Base-by-base conservation (phyloP, 2,329 filamentous ascomycete genomes). In the Basipetospora sp. region DNA sequence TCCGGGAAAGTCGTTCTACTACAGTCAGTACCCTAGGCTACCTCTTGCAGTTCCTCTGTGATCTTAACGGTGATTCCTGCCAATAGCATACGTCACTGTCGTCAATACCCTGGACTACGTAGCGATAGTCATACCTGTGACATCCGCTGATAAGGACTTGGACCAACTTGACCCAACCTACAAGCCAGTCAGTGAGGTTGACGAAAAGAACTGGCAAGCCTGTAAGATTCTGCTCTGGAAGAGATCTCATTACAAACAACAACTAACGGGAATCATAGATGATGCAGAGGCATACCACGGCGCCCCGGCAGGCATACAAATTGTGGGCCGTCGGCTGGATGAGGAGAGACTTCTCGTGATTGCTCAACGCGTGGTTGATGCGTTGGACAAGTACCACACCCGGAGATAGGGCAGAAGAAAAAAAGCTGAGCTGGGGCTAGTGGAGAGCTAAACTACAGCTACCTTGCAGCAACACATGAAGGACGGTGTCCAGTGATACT, bases 31-130 rank as follows among this genome's bases (percentile, higher is more conserved):
- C 5, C 25, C 25, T 13, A 27, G n/a, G n/a, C n/a, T n/a, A n/a
- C n/a, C n/a, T n/a, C n/a, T n/a, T n/a, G n/a, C n/a, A n/a, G n/a
- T n/a, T n/a, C n/a, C n/a, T n/a, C n/a, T n/a, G n/a, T n/a, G n/a
- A n/a, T n/a, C n/a, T n/a, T n/a, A n/a, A n/a, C n/a, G n/a, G n/a
- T n/a, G n/a, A n/a, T n/a, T n/a, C n/a, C n/a, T n/a, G n/a, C n/a
- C n/a, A n/a, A n/a, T n/a, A 38, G 36, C 28, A 8, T 38, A 38
- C 20, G 20, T 29, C 8, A 16, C 26, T 4, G 26, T 27, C 14
- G 29, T 18, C 4, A 38, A 38, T 32, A 31, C 18, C 5, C 30
- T 38, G 8, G 36, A 38, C 18, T 38, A 38, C 18, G 36, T 38
- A n/a, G 16, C 36, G 3, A 26, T 38, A 11, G 36, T 33, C 15